Evolutionary conservation across 1,284 basidiomycete genomes (phyloP), one percentile per base, ranked within the genome.

Genomic region (Cerioporus squamosus): DNA sequence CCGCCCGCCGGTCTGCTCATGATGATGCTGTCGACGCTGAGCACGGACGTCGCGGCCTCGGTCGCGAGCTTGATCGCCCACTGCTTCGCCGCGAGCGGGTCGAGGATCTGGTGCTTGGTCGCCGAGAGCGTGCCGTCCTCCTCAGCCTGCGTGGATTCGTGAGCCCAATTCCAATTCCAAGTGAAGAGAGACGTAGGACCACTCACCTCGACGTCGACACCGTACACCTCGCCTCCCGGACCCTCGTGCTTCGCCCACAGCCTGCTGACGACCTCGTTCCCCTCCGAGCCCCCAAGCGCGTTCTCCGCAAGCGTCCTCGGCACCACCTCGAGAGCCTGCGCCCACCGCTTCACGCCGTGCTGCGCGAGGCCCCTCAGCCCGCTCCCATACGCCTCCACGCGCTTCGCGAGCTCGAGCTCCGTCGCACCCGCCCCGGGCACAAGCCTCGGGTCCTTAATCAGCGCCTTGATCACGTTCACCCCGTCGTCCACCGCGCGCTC

Each of bases 21-120:
- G 77, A 99, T 99, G 75, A 98, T 98, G 68, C 92, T 94, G 76
- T 99, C 97, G 10, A 99, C 97, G 59, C 90, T 91, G 47, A 99
- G 85, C 22, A 99, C 95, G 0, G 92, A 90, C 53, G 96, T 87
- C 2, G 97, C 97, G 5, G 97, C 96, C 71, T 97, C 96, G 0
- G 95, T 96, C 15, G 91, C 95, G 29, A 95, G 85, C 60, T 85
- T 81, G 64, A 97, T 84, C 1, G 94, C 94, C 94, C 95, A 97
- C 9, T 86, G 80, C 75, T 97, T 97, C 17, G 93, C 92, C 8
- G 89, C 90, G 2, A 97, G 80, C 23, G 95, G 89, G 72, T 97
- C 95, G 59, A 87, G 83, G 62, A 95, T 93, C 64, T 86, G 79
- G 73, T 82, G 79, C 58, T 86, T 80, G 29, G 81, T 75, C 3